Conservation (phyloP, 2,329 filamentous ascomycete genomes). For the Emmonsiellopsis sp. region DNA sequence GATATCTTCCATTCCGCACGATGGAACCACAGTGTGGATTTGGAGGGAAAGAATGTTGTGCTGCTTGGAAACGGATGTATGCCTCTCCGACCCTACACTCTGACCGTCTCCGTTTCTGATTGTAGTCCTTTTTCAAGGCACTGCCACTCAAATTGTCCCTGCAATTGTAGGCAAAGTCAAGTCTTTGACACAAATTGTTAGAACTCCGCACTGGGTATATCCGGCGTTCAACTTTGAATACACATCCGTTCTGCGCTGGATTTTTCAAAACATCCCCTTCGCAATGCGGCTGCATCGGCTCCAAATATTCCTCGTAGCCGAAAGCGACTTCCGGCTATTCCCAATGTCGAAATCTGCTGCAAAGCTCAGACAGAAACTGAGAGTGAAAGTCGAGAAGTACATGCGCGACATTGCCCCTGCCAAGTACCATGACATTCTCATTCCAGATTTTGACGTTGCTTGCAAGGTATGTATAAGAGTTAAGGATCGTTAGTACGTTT, state of each 20-base stretch:
- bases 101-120: not conserved
- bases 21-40: conserved; percentile 16
- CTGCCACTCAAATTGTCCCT: conserved; percentile 19
- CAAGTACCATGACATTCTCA: conserved; percentile 51
- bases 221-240: conserved; percentile 31
- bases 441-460: conserved; percentile 51
- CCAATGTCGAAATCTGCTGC: conserved; percentile 37
- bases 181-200: conserved; percentile 48
- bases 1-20: conserved; percentile 19
- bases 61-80: conserved; percentile 26
- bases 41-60: conserved; percentile 19
- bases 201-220: conserved; percentile 48
- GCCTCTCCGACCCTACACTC: not conserved
- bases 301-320: conserved; percentile 26
- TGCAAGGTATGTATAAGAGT: conserved; percentile 40
- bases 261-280: conserved; percentile 40
- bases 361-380: conserved; percentile 27
- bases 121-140: conserved; percentile 9
- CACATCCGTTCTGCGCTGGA: conserved; percentile 40
- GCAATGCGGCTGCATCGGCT: conserved; percentile 27
- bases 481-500: not conserved
- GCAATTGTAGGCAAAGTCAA: conserved; percentile 34
- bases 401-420: conserved; percentile 42
- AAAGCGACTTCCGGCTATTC: conserved; percentile 20
- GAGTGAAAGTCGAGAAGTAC: conserved; percentile 33